Conservation (phyloP, 805 yeast species). For the Yamadazyma laniorum region DNA sequence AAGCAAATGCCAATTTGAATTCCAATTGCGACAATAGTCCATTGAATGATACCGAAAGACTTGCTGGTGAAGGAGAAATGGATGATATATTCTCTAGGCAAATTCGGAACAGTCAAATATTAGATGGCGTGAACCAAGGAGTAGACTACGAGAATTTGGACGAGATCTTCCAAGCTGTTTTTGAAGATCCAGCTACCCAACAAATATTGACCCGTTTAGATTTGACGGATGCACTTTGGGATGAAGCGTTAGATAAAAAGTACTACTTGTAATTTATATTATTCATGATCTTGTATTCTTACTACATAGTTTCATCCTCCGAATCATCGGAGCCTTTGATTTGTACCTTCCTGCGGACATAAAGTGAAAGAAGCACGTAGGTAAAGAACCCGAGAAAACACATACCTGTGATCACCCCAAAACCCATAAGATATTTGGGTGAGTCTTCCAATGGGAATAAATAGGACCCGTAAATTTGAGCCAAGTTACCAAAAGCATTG, state of each 20-base stretch:
- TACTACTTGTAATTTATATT: no score
- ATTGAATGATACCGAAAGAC: no score
- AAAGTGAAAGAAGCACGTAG: conserved; percentile 7
- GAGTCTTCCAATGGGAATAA: conserved; percentile 10
- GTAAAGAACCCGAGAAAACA: conserved; percentile 10
- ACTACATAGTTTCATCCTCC: no score
- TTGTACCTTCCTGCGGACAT: no score
- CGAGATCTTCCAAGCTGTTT: conserved; percentile 8
- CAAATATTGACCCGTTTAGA: conserved; percentile 9
- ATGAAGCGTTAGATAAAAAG: conserved; percentile 7
- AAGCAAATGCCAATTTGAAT: no score
- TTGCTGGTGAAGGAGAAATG: no score
- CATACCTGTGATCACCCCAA: conserved; percentile 15
- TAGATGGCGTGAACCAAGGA: no score
- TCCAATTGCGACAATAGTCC: no score
- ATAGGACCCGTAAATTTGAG: conserved; percentile 14
- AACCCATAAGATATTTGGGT: conserved; percentile 15
- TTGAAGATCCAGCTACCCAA: conserved; percentile 9
- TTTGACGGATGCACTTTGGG: conserved; percentile 13
- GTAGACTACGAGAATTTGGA: conserved; percentile 6
- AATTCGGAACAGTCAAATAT: no score
- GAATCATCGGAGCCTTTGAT: no score
- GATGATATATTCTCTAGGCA: no score
- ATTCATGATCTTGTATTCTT: no score
- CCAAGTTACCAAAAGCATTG: conserved; percentile 12